These are phyloP conservation scores for Nitzschia palea DNA, from an alignment of 108 stramenopile genomes.

Conservation along the genomic window DNA sequence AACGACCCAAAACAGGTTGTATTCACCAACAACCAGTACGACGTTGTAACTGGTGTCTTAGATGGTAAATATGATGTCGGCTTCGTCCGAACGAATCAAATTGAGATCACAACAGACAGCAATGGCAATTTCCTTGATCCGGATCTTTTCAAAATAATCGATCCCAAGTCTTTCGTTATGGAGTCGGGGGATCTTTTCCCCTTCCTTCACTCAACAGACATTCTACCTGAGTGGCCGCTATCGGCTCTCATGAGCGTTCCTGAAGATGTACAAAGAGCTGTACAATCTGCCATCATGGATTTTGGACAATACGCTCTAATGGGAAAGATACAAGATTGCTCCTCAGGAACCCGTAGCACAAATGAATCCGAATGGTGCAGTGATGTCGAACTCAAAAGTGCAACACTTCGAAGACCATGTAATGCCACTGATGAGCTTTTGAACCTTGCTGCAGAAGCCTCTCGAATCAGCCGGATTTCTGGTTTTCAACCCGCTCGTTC, in stretches of 20 bases:
- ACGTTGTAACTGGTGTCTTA: constrained; percentile 38
- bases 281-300: constrained; percentile 31
- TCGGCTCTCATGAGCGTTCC: constrained; percentile 22
- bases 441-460: not conserved
- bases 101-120: constrained; percentile 28
- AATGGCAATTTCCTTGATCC: not conserved
- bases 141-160: constrained; percentile 11
- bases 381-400: not conserved
- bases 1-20: constrained; percentile 36
- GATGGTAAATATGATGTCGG: constrained; percentile 40
- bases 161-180: constrained; percentile 4
- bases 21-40: constrained; percentile 30
- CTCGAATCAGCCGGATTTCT: constrained; percentile 9
- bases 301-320: not conserved
- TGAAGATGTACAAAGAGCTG: constrained; percentile 22
- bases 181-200: constrained; percentile 30
- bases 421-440: constrained; percentile 14
- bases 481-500: constrained; percentile 30
- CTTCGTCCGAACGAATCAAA: constrained; percentile 37
- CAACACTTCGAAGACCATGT: not conserved
- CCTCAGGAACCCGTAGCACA: not conserved
- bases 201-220: constrained; percentile 22
- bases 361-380: too few species aligned
- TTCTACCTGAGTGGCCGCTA: constrained; percentile 46
- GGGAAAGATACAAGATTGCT: not conserved